A percentile compares a stretch with the other conserved stretches of the same genome.
Conservation (phyloP, 192 early-diverging fungal species). For the Coemansia sp. region DNA sequence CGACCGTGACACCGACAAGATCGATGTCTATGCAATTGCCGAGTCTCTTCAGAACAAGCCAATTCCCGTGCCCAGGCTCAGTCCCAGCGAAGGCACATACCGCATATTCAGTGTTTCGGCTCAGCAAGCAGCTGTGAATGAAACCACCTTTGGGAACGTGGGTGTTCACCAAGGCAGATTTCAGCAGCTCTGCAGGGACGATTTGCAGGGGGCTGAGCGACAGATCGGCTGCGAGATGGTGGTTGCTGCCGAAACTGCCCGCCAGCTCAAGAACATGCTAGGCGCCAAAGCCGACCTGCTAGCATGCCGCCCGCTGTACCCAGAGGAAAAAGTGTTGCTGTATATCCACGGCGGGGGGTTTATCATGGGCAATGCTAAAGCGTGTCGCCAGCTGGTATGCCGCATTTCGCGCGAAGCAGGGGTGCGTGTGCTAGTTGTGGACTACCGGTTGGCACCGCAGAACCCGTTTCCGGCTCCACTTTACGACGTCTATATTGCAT, state of each 20-base stretch:
- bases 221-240: background rate
- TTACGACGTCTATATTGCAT: slow-evolving; percentile 59
- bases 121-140: background rate
- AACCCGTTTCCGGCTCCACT: slow-evolving; percentile 57
- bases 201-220: background rate
- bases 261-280: too few species aligned
- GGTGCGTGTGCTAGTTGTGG: slow-evolving; percentile 29
- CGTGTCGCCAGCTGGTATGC: slow-evolving; percentile 46
- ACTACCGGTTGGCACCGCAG: slow-evolving; percentile 39
- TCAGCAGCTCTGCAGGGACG: background rate
- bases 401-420: slow-evolving; percentile 55
- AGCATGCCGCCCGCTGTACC: slow-evolving; percentile 14
- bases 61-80: background rate
- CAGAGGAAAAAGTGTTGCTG: slow-evolving; percentile 55
- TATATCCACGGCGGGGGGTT: slow-evolving; percentile 79
- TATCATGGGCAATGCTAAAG: slow-evolving; percentile 42
- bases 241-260: background rate
- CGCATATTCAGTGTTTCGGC: background rate
- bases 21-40: background rate
- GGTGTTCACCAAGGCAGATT: background rate
- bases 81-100: background rate
- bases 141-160: background rate
- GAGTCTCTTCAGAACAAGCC: background rate
- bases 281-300: background rate
- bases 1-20: background rate